Percentiles rank a stretch among this genome's conserved stretches.
Evolutionary conservation across 129 eudicot species (phyloP).

Genomic region (Helichrysum umbraculigerum): DNA sequence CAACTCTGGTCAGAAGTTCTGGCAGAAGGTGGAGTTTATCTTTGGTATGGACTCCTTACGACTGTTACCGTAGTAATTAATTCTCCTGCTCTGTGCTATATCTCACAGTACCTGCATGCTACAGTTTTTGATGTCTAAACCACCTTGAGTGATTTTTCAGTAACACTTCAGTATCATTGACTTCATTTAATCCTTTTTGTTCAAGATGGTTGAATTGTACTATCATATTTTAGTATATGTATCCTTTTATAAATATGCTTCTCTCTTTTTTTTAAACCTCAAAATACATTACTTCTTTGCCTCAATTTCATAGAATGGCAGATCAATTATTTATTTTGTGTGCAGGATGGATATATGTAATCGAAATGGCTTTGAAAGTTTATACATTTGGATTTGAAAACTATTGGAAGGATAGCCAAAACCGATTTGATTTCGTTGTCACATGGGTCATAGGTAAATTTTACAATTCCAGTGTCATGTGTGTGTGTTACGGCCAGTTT

Average conservation of each 20-base stretch:
- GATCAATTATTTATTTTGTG: constrained; percentile 22
- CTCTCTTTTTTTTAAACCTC: background rate
- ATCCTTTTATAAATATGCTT: background rate
- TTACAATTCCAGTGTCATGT: background rate
- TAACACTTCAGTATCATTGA: background rate
- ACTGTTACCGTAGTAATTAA: constrained; percentile 11
- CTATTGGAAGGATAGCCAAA: constrained; percentile 97
- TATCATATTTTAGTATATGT: background rate
- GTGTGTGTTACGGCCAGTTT: background rate
- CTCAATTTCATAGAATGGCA: constrained; percentile 13
- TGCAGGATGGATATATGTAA: constrained; percentile 91
- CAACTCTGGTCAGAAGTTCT: constrained; percentile 70
- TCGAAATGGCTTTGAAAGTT: constrained; percentile 84
- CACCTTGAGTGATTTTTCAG: constrained; percentile 16
- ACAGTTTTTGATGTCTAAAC: background rate
- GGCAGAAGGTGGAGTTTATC: constrained; percentile 88
- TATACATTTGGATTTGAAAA: constrained; percentile 83
- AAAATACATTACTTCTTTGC: constrained; percentile 10
- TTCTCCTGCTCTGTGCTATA: background rate
- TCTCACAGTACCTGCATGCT: background rate
- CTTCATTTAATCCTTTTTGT: background rate
- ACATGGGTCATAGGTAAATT: constrained; percentile 88
- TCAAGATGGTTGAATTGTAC: background rate
- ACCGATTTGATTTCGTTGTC: constrained; percentile 81
- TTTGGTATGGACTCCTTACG: constrained; percentile 59